Evolutionary conservation across 2,329 filamentous ascomycete species (phyloP).

Genomic region (Aspergillus sojae): DNA sequence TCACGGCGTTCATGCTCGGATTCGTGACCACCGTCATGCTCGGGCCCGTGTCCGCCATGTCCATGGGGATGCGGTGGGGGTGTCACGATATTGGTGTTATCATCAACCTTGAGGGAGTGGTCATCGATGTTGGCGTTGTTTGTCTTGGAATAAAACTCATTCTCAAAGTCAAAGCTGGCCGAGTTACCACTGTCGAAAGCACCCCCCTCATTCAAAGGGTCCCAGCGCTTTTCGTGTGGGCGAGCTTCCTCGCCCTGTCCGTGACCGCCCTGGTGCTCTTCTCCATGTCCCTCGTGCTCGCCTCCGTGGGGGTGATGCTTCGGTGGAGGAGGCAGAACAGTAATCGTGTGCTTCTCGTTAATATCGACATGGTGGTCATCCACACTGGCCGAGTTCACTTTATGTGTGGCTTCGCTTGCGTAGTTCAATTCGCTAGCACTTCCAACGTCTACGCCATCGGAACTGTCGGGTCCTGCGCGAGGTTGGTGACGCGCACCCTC

Average conservation of each 20-base stretch:
- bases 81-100: background rate
- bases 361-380: too few relatives aligned
- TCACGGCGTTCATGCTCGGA: background rate
- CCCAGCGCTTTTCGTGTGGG: too few relatives aligned
- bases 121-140: background rate
- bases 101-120: background rate
- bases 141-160: background rate
- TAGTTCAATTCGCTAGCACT: too few relatives aligned
- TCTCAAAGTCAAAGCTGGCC: background rate
- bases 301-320: too few relatives aligned
- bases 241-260: background rate
- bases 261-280: background rate
- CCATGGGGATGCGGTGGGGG: constrained; percentile 8
- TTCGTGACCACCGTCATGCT: background rate
- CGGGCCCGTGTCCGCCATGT: background rate
- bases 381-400: too few relatives aligned
- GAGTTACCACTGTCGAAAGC: constrained; percentile 28
- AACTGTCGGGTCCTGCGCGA: too few relatives aligned
- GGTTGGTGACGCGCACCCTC: too few relatives aligned
- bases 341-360: too few relatives aligned
- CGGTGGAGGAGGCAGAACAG: too few relatives aligned
- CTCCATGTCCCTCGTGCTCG: too few relatives aligned
- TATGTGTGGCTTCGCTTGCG: too few relatives aligned
- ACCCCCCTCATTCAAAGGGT: background rate
- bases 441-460: too few relatives aligned